Base-by-base conservation (phyloP, 139 green algal species). In the Pseudopediastrum boryanum region DNA sequence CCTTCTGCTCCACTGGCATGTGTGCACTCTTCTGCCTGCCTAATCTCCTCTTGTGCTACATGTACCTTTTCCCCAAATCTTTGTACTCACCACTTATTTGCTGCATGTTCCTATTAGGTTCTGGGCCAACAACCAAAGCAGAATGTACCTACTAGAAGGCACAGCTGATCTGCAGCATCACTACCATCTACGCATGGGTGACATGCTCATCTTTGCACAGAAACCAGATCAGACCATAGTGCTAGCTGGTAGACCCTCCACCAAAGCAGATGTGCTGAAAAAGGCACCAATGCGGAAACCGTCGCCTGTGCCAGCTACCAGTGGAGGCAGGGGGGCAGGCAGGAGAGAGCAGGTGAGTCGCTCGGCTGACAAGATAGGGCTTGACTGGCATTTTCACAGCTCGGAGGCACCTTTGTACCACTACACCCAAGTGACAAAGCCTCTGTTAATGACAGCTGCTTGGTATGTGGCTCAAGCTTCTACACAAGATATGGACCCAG, bases 191-290 rank as follows among this genome's bases (percentile, higher is more conserved):
- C 80, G 80, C 33, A 87, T 91, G 51, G 87, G 87, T 5, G 89
- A 93, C 75, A 87, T 93, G 25, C 89, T 93, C 78, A 85, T 93
- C 69, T 93, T 93, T 81, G 87, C 89, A 16, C 89, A 91, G 74
- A 87, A 89, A 54, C 78, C 66, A 12, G 71, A 80, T 35, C 31
- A 27, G 23, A 85, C 84, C 8, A 67, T 93, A 43, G 84, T 93
- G 39, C 83, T 93, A 27, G 89, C 87, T 13, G 89, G 89, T n/a
- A 42, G 89, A 21, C 82, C 81, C 0, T 75, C 78, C 4, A 89
- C 74, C 42, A 86, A 87, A 76, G 88, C 77, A 46, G 71, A 71
- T 52, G 64, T 65, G 1, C 25, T 33, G 29, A 62, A 63, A 33
- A 81, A 81, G 62, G 61, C 62, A 10, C 42, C 73, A 16, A 44